Evolutionary conservation across 345 rosid genomes (phyloP).

Genomic region (Salix purpurea): DNA sequence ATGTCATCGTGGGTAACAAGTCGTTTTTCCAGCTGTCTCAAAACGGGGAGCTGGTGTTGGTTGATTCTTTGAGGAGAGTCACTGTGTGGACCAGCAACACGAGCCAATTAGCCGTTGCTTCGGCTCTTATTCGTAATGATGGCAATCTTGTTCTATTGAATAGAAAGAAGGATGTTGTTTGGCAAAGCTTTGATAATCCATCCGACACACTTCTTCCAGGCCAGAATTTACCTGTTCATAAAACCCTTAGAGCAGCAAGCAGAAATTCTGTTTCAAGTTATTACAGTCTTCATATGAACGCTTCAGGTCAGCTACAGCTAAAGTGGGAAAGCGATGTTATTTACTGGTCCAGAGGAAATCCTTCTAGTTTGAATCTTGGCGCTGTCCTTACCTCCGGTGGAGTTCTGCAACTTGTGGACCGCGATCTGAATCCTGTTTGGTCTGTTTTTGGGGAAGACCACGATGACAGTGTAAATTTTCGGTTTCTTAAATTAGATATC

Average conservation of each 20-base stretch:
- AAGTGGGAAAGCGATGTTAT: slow-evolving; percentile 62
- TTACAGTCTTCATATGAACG: slow-evolving; percentile 59
- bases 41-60: slow-evolving; percentile 60
- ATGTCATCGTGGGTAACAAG: slow-evolving; percentile 39
- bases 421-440: slow-evolving; percentile 42
- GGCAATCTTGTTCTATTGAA: slow-evolving; percentile 66
- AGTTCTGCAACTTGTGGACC: slow-evolving; percentile 44
- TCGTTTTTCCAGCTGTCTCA: slow-evolving; percentile 63
- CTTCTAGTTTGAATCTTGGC: slow-evolving; percentile 35
- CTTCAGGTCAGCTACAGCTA: slow-evolving; percentile 50
- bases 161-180: slow-evolving; percentile 38
- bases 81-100: slow-evolving; percentile 59
- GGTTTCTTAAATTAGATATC: slow-evolving; percentile 64
- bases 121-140: slow-evolving; percentile 57
- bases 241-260: slow-evolving; percentile 59
- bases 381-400: slow-evolving; percentile 63
- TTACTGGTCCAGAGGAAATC: slow-evolving; percentile 52
- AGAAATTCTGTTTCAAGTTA: slow-evolving; percentile 57
- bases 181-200: slow-evolving; percentile 78
- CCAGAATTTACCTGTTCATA: slow-evolving; percentile 43
- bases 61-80: slow-evolving; percentile 41
- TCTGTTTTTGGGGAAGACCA: slow-evolving; percentile 72
- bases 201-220: slow-evolving; percentile 69
- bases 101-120: slow-evolving; percentile 46
- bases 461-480: slow-evolving; percentile 46